These are phyloP conservation scores for Calocybe gangraenosa DNA, from an alignment of 768 basidiomycete species.

Conservation along the genomic window DNA sequence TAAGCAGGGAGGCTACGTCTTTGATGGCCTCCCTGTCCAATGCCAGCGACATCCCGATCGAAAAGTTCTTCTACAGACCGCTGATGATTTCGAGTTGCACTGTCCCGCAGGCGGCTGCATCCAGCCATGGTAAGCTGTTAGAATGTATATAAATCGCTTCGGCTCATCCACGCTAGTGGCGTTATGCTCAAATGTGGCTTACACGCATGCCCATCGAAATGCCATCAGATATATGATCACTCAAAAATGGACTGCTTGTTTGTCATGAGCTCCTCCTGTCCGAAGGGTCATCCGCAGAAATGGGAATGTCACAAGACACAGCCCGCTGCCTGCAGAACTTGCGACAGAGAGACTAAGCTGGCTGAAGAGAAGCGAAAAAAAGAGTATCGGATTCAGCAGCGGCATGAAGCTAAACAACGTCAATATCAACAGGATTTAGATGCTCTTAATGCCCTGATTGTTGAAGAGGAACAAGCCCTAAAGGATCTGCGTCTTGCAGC, in stretches of 20 bases:
- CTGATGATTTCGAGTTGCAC: slow-evolving; percentile 44
- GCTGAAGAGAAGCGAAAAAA: slow-evolving; percentile 36
- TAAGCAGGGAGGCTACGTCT: slow-evolving; percentile 38
- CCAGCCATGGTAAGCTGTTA: slow-evolving; percentile 47
- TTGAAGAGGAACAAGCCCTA: slow-evolving; percentile 24
- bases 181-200: slow-evolving; percentile 42
- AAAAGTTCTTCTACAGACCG: slow-evolving; percentile 31
- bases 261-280: slow-evolving; percentile 34
- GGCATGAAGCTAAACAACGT: slow-evolving; percentile 40
- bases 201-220: slow-evolving; percentile 57
- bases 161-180: slow-evolving; percentile 32
- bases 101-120: slow-evolving; percentile 63
- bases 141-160: not conserved
- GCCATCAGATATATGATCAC: slow-evolving; percentile 53
- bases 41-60: slow-evolving; percentile 53
- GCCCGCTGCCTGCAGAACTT: slow-evolving; percentile 37
- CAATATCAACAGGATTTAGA: slow-evolving; percentile 39
- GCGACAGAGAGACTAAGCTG: slow-evolving; percentile 39
- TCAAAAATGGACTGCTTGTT: slow-evolving; percentile 47
- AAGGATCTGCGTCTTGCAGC: slow-evolving; percentile 33
- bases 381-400: slow-evolving; percentile 37
- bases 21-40: slow-evolving; percentile 53
- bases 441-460: slow-evolving; percentile 39
- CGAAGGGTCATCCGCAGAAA: slow-evolving; percentile 35
- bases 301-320: slow-evolving; percentile 40